These are phyloP conservation scores for Tetrapisispora phaffii DNA, from an alignment of 805 yeast species.

Conservation along the genomic window DNA sequence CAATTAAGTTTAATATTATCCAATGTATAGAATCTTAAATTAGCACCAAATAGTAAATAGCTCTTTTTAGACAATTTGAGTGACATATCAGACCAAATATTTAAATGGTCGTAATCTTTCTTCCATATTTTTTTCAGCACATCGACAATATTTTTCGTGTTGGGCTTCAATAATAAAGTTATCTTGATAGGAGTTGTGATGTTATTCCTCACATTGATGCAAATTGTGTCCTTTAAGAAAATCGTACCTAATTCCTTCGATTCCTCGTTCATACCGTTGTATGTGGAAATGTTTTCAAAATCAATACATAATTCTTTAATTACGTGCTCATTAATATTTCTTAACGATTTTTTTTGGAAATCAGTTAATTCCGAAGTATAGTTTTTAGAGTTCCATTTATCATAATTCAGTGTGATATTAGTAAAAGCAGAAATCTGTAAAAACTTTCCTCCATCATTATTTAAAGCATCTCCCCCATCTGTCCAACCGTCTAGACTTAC, in stretches of 20 bases:
- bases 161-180: conserved; percentile 19
- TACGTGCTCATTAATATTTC: conserved; percentile 12
- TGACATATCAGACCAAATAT: conserved; percentile 21
- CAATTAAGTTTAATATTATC: conserved; percentile 8
- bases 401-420: conserved; percentile 15
- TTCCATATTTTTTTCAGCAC: conserved; percentile 23
- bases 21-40: conserved; percentile 12
- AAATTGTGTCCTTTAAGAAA: conserved; percentile 13
- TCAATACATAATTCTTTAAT: conserved; percentile 18
- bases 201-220: conserved; percentile 18
- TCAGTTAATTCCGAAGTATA: conserved; percentile 3
- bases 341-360: conserved; percentile 8
- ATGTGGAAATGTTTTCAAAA: conserved; percentile 21
- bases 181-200: conserved; percentile 14
- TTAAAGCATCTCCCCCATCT: conserved; percentile 4
- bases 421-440: conserved; percentile 12
- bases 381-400: conserved; percentile 8
- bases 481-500: conserved; percentile 26
- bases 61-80: conserved; percentile 12
- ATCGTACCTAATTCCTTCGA: conserved; percentile 13
- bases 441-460: conserved; percentile 16
- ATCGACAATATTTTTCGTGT: conserved; percentile 17
- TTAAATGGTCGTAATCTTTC: conserved; percentile 16
- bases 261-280: conserved; percentile 10
- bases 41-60: conserved; percentile 3